phyloP scores from a whole-genome alignment of 495 filamentous ascomycete genomes.

The Penicillium canariense region DNA sequence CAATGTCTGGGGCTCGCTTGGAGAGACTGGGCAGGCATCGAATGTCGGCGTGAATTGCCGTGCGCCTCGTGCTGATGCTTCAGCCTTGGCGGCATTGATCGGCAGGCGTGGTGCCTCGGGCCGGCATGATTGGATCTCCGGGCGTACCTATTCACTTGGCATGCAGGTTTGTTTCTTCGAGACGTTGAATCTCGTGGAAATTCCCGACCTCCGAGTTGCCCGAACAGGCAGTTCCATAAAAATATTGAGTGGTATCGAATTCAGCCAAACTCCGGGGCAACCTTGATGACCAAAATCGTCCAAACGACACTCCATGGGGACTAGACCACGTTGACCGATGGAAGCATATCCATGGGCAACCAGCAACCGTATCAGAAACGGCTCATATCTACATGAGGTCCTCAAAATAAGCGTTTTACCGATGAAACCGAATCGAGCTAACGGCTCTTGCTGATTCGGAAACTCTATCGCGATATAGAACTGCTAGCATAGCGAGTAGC shows the following conservation, averaged over 20 bases:
- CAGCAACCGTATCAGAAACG: too few relatives aligned
- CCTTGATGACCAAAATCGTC: too few relatives aligned
- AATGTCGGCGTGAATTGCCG: background rate
- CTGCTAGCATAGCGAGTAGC: too few relatives aligned
- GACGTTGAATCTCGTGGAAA: background rate
- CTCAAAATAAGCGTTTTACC: too few relatives aligned
- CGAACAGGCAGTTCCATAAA: background rate
- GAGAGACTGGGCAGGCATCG: background rate
- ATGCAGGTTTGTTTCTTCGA: background rate
- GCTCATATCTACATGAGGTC: too few relatives aligned
- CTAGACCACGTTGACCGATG: too few relatives aligned
- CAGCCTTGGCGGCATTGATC: background rate
- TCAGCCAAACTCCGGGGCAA: background rate
- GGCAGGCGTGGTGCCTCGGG: background rate
- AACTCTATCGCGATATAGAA: too few relatives aligned
- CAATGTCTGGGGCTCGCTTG: background rate
- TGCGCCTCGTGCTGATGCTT: too few relatives aligned
- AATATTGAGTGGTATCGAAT: background rate
- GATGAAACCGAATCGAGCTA: too few relatives aligned
- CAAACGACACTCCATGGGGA: too few relatives aligned
- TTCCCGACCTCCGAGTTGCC: background rate
- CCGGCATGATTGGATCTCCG: slow-evolving; percentile 5
- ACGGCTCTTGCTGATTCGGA: too few relatives aligned
- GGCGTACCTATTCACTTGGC: background rate
- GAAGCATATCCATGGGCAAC: too few relatives aligned